Evolutionary conservation across 192 early-diverging fungal genomes (phyloP).

Genomic region (Mortierella claussenii): DNA sequence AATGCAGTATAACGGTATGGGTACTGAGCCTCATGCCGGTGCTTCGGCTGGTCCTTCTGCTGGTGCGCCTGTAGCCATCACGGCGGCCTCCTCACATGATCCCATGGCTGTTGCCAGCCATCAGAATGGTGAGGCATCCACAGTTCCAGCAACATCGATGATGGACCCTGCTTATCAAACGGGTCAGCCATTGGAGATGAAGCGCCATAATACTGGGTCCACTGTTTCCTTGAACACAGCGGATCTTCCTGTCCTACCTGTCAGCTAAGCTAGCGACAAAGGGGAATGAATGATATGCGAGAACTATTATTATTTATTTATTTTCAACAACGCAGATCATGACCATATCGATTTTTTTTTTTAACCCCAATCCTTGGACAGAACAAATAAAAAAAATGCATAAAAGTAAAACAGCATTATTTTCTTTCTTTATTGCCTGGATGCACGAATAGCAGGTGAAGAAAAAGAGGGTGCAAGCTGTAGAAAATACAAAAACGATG

Average conservation of each 20-base stretch:
- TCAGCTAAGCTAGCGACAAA: neutral
- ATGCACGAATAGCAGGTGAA: no score
- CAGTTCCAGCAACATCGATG: neutral
- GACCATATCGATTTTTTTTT: neutral
- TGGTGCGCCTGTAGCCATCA: neutral
- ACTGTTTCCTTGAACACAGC: slow-evolving; percentile 10
- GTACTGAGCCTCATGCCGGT: neutral
- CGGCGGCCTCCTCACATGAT: neutral
- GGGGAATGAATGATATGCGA: neutral
- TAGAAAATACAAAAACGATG: no score
- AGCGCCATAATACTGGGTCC: slow-evolving; percentile 13
- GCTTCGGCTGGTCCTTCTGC: no score
- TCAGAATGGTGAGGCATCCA: neutral
- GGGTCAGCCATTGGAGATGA: neutral
- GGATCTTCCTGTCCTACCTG: neutral
- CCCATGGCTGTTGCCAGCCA: neutral
- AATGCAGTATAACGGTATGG: no score
- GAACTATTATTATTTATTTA: neutral
- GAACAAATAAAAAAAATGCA: no score
- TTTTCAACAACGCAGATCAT: neutral
- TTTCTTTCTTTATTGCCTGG: no score
- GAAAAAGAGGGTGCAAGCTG: no score
- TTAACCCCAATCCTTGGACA: no score
- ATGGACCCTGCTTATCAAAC: neutral
- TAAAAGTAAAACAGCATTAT: no score